Evolutionary conservation across 805 yeast species (phyloP), one percentile per base, ranked within the genome.

Genomic region (Ogataea allantospora): DNA sequence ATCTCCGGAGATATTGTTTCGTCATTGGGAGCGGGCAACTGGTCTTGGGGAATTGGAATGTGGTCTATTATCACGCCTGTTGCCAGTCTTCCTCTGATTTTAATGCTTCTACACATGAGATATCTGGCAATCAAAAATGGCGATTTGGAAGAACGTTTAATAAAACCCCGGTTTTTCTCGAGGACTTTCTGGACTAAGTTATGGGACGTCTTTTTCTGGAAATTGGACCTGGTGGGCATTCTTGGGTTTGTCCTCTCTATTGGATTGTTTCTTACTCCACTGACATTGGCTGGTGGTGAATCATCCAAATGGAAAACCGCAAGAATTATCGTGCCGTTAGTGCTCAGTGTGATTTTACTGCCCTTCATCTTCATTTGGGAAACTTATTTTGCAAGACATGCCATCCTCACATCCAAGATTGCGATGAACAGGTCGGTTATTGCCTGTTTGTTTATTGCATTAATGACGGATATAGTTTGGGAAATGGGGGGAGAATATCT

Each of bases 21-120:
- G 3, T 54, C 57, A 22, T 52, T 71, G 13, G 49, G 58, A 9
- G 48, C 44, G 26, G 49, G 41, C 13, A 62, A 65, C 37, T 73
- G 78, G 78, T 60, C 75, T 50, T 66, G 71, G 70, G 78, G 77
- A 16, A 70, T 67, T 44, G 75, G 75, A 30, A 63, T 70, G 66
- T 71, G 70, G 58, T 65, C 71, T 14, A 60, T 70, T 27, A 60
- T 71, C 15, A 57, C 66, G 35, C 74, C 75, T 4, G 66, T 57
- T 7, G 63, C 60, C 13, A 35, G 57, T 7, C 27, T 46, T n/a
- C 71, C 71, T 19, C 60, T 60, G n/a, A 50, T 65, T 11, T 25
- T 42, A 2, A 43, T 63, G 24, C 55, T 67, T 60, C 38, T 53
- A 9, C 59, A 52, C 37, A 47, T 60, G 43, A 67, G 65, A 24